A percentile compares a stretch with the other conserved stretches of the same genome.
These are phyloP conservation scores for Penicillium lividum DNA, from an alignment of 495 filamentous ascomycete genomes.

Conservation along the genomic window DNA sequence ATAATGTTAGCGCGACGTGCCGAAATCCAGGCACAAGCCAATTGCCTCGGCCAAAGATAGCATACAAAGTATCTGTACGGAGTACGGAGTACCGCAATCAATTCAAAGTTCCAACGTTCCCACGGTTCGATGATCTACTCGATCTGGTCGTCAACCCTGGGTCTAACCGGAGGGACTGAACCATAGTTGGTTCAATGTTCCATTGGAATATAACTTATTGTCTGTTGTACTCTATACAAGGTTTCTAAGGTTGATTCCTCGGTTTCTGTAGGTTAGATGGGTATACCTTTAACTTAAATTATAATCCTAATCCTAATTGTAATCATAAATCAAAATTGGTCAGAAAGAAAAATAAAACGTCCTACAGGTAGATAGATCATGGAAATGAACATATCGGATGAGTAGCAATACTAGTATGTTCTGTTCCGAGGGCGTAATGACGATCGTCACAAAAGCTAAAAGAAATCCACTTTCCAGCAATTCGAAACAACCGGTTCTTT, in stretches of 20 bases:
- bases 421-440: constrained; percentile 17
- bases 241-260: neutral
- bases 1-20: neutral
- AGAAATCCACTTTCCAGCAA: constrained; percentile 22
- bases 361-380: too few relatives aligned
- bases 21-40: neutral
- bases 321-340: too few relatives aligned
- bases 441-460: constrained; percentile 21
- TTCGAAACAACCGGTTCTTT: constrained; percentile 23
- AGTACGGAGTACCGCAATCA: neutral
- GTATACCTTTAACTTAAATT: too few relatives aligned
- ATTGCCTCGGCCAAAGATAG: neutral
- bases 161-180: neutral
- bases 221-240: neutral
- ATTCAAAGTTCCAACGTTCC: neutral
- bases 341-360: too few relatives aligned
- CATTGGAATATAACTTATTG: neutral
- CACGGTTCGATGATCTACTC: neutral
- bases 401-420: neutral
- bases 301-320: too few relatives aligned
- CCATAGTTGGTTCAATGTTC: neutral
- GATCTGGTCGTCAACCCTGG: neutral
- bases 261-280: too few relatives aligned
- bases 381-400: too few relatives aligned
- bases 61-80: neutral